A percentile compares a stretch with the other conserved stretches of the same genome.
Conservation (phyloP, 768 basidiomycete genomes). For the Saitozyma podzolica region DNA sequence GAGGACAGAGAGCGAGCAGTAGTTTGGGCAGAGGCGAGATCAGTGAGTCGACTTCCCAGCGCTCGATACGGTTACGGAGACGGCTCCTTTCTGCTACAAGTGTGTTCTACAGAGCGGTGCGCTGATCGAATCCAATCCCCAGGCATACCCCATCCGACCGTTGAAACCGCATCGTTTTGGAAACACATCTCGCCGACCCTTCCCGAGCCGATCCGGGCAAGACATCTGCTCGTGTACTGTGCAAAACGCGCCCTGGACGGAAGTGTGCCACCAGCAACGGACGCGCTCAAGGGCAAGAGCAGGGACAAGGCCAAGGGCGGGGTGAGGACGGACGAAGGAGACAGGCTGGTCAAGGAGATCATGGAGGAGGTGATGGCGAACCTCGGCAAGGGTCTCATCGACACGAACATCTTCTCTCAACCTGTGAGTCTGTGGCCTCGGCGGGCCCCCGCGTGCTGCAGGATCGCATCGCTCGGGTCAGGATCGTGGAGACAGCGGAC, state of each 20-base stretch:
- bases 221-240: slow-evolving; percentile 46
- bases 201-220: slow-evolving; percentile 46
- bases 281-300: slow-evolving; percentile 21
- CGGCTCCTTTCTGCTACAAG: too few relatives aligned
- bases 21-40: slow-evolving; percentile 49
- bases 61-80: neutral
- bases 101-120: neutral
- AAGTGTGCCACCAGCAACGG: neutral
- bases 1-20: slow-evolving; percentile 46
- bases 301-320: slow-evolving; percentile 22
- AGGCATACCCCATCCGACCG: slow-evolving; percentile 47
- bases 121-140: neutral
- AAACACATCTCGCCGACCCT: slow-evolving; percentile 43
- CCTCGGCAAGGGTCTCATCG: slow-evolving; percentile 41
- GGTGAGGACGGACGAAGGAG: slow-evolving; percentile 40
- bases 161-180: slow-evolving; percentile 37
- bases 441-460: too few relatives aligned
- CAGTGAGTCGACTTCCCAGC: slow-evolving; percentile 26
- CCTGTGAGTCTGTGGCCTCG: slow-evolving; percentile 19
- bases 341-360: slow-evolving; percentile 42
- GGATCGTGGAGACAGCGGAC: too few relatives aligned
- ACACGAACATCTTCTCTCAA: slow-evolving; percentile 46
- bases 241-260: slow-evolving; percentile 39
- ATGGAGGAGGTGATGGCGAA: slow-evolving; percentile 45
- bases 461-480: too few relatives aligned